phyloP scores from a whole-genome alignment of 257 asterid species.

The Eustoma russellianum region DNA sequence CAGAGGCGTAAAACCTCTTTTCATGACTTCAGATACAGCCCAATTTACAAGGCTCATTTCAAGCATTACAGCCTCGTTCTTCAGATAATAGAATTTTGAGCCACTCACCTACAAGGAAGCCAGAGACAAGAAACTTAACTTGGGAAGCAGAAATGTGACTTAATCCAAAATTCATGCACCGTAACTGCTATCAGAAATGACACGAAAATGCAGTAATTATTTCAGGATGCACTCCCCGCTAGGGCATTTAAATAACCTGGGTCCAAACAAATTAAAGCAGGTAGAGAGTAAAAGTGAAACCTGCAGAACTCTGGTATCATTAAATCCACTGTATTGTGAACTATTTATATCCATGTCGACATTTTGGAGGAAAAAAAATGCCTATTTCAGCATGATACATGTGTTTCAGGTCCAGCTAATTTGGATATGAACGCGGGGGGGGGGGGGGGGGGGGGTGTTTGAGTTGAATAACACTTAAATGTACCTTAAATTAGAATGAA shows the following conservation, averaged over 20 bases:
- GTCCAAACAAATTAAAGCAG: too few species aligned
- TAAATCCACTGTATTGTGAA: neutral
- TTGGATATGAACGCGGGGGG: neutral
- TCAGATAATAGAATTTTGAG: slow-evolving; percentile 88
- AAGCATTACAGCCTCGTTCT: slow-evolving; percentile 89
- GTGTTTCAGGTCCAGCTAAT: neutral
- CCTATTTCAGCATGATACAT: too few species aligned
- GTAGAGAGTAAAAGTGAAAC: too few species aligned
- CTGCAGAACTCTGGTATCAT: too few species aligned
- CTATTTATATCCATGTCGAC: neutral
- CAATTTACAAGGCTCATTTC: slow-evolving; percentile 90
- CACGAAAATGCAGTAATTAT: too few species aligned
- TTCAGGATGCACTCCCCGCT: too few species aligned
- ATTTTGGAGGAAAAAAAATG: too few species aligned
- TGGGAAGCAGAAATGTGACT: too few species aligned
- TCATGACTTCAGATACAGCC: slow-evolving; percentile 90
- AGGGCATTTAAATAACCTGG: too few species aligned
- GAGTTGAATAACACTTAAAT: slow-evolving; percentile 2
- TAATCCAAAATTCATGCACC: too few species aligned
- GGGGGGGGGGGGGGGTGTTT: too few species aligned
- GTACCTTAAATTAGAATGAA: slow-evolving; percentile 25
- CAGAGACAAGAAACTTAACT: neutral
- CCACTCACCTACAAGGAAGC: slow-evolving; percentile 65
- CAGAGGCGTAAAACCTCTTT: slow-evolving; percentile 82
- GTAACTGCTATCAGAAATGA: too few species aligned